Conservation (phyloP, 169 alveolate genomes). For the Plasmodium yoelii region DNA sequence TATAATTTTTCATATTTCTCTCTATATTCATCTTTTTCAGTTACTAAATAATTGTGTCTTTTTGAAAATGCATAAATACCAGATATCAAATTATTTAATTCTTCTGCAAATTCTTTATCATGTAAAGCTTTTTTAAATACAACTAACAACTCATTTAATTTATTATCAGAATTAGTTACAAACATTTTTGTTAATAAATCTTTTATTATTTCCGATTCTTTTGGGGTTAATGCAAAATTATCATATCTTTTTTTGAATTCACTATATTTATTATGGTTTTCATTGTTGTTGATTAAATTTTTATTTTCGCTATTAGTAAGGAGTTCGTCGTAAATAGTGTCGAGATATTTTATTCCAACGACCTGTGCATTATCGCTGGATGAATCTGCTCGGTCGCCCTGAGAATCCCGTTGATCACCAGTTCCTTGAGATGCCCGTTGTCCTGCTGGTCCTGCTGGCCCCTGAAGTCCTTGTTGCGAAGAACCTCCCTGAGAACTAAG, state of each 20-base stretch:
- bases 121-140: constrained; percentile 8
- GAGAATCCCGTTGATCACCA: no score
- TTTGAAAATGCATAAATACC: constrained; percentile 41
- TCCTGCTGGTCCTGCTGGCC: no score
- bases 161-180: neutral
- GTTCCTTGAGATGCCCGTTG: no score
- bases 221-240: constrained; percentile 2
- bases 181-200: neutral
- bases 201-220: constrained; percentile 25
- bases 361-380: neutral
- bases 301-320: neutral
- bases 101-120: constrained; percentile 6
- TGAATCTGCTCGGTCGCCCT: neutral
- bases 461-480: no score
- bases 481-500: no score
- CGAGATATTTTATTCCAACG: neutral
- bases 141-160: neutral
- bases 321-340: constrained; percentile 11
- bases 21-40: neutral
- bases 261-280: constrained; percentile 12
- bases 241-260: neutral
- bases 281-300: neutral
- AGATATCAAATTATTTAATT: constrained; percentile 19
- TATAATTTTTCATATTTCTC: neutral
- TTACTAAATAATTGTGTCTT: constrained; percentile 14